phyloP scores from a whole-genome alignment of 768 basidiomycete species.

The Tylopilus felleus region DNA sequence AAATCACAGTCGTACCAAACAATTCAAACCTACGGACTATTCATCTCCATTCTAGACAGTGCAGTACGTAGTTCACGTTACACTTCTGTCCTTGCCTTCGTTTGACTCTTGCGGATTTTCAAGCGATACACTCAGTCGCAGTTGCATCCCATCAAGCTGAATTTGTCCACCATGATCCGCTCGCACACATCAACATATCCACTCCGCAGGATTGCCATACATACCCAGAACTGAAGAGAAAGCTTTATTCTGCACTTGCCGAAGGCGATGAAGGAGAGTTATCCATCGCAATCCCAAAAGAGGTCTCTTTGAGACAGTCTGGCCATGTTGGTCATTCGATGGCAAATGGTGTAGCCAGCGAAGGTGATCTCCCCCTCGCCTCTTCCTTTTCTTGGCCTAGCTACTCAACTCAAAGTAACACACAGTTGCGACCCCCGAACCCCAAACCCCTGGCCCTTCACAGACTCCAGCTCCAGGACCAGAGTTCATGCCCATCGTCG shows the following conservation, averaged over 20 bases:
- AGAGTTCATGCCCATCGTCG: slow-evolving; percentile 72
- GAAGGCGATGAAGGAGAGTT: slow-evolving; percentile 95
- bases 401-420: slow-evolving; percentile 5
- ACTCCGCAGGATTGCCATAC: slow-evolving; percentile 77
- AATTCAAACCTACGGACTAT: slow-evolving; percentile 77
- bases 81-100: slow-evolving; percentile 14
- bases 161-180: slow-evolving; percentile 75
- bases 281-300: slow-evolving; percentile 80
- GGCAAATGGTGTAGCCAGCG: slow-evolving; percentile 46
- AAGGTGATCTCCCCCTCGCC: slow-evolving; percentile 42
- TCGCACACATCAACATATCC: slow-evolving; percentile 60
- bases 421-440: slow-evolving; percentile 77
- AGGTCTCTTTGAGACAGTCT: slow-evolving; percentile 62
- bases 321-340: slow-evolving; percentile 38
- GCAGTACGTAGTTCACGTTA: slow-evolving; percentile 50
- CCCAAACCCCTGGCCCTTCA: slow-evolving; percentile 57
- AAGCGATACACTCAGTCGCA: slow-evolving; percentile 71
- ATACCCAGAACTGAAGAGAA: slow-evolving; percentile 91
- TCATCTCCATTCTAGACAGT: slow-evolving; percentile 86
- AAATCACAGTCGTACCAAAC: slow-evolving; percentile 83
- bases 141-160: slow-evolving; percentile 71
- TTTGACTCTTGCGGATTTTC: slow-evolving; percentile 21
- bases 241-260: slow-evolving; percentile 83
- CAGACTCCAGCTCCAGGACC: slow-evolving; percentile 39
- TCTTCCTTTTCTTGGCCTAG: background rate